Conservation (phyloP, 345 rosid genomes). For the Arabidopsis suecica region DNA sequence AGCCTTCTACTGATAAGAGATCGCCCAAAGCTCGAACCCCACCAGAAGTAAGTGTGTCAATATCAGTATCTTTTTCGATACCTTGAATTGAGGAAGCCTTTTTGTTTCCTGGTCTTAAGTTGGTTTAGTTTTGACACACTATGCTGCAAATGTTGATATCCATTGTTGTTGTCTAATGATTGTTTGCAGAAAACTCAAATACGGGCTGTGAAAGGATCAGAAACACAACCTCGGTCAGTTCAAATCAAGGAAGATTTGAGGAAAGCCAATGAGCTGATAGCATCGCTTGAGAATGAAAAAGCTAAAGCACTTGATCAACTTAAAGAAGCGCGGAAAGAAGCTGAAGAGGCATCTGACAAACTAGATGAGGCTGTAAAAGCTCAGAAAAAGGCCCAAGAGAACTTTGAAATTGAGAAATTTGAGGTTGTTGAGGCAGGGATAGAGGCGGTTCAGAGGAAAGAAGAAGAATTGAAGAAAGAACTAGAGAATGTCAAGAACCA, state of each 20-base stretch:
- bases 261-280: conserved; percentile 77
- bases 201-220: conserved; percentile 62
- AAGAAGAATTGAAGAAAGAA: conserved; percentile 83
- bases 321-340: conserved; percentile 62
- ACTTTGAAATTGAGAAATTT: conserved; percentile 82
- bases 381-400: conserved; percentile 76
- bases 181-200: conserved; percentile 63
- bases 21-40: conserved; percentile 64
- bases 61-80: background rate
- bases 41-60: conserved; percentile 64
- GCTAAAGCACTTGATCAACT: conserved; percentile 64
- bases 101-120: conserved; percentile 21
- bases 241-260: conserved; percentile 80
- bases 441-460: conserved; percentile 80
- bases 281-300: conserved; percentile 75
- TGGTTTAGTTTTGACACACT: conserved; percentile 22
- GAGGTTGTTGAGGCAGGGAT: conserved; percentile 91
- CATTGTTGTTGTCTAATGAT: background rate
- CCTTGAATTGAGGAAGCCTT: background rate
- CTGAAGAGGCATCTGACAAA: conserved; percentile 69
- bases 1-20: conserved; percentile 64
- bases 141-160: conserved; percentile 10
- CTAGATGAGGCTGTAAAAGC: conserved; percentile 82
- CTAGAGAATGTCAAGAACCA: conserved; percentile 72
- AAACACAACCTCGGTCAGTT: conserved; percentile 65